Base-by-base conservation (phyloP, 2,329 filamentous ascomycete species). In the Neoarthrinium moseri region DNA sequence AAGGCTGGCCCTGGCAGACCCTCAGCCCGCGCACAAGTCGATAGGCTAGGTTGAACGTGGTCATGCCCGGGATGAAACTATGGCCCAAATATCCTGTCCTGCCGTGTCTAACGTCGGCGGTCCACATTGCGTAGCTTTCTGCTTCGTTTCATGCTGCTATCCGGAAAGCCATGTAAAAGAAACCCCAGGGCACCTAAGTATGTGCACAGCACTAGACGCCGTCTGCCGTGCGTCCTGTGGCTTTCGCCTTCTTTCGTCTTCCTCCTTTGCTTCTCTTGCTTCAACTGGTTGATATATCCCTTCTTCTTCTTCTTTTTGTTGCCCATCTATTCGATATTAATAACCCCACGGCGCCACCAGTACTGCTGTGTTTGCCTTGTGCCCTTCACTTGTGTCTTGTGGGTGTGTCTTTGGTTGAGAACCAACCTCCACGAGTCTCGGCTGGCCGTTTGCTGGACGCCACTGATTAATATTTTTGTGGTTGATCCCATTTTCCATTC, bases 41-140 rank as follows among this genome's bases (percentile, higher is more conserved):
- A n/a, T n/a, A n/a, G n/a, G n/a, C n/a, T n/a, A n/a, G n/a, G n/a
- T n/a, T n/a, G n/a, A n/a, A n/a, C n/a, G n/a, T n/a, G n/a, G n/a
- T n/a, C n/a, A n/a, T n/a, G n/a, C n/a, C n/a, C n/a, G n/a, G n/a
- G n/a, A n/a, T n/a, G n/a, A n/a, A n/a, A n/a, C n/a, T n/a, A n/a
- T n/a, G n/a, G n/a, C n/a, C n/a, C n/a, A n/a, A n/a, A n/a, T n/a
- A n/a, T n/a, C n/a, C n/a, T n/a, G n/a, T n/a, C n/a, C n/a, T 33
- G 27, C 32, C 30, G 41, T 44, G 21, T 44, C 32, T 24, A 44
- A 44, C 32, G 33, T 44, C 22, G 36, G 36, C 27, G 32, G 41
- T 18, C 41, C 41, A 44, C 41, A 22, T 13, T 30, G 39, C 27
- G 27, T 43, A 43, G 22, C 39, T 34, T 18, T 32, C 22, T 43